Evolutionary conservation across 352 stramenopile species (phyloP).

Genomic region (Globisporangium rhizosaccharum): DNA sequence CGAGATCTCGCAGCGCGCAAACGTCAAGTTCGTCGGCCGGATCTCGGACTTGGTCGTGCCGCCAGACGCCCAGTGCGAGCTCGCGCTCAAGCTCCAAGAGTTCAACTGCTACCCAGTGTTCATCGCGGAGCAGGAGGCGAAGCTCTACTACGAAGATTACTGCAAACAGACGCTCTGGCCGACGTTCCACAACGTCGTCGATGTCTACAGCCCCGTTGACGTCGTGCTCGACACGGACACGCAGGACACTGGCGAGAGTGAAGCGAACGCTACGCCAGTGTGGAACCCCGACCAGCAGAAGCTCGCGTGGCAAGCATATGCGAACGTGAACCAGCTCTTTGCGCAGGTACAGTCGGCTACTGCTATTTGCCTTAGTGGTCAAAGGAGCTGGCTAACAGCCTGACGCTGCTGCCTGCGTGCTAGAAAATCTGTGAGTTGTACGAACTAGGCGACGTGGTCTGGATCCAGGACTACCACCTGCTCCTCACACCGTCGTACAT

Average conservation of each 20-base stretch:
- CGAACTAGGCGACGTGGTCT: conserved; percentile 87
- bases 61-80: conserved; percentile 39
- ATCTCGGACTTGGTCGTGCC: conserved; percentile 50
- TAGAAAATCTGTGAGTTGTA: conserved; percentile 74
- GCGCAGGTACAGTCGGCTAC: conserved; percentile 36
- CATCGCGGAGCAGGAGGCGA: conserved; percentile 40
- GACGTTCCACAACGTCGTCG: conserved; percentile 95
- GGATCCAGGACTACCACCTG: conserved; percentile 98
- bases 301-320: conserved; percentile 90
- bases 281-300: conserved; percentile 70
- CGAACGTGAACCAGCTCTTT: conserved; percentile 94
- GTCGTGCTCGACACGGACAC: conserved; percentile 40
- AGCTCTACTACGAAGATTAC: conserved; percentile 89
- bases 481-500: conserved; percentile 96
- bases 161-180: conserved; percentile 97
- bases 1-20: conserved; percentile 55
- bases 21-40: conserved; percentile 72
- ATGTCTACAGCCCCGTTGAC: conserved; percentile 79
- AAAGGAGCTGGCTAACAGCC: too few species aligned
- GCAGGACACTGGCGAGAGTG: conserved; percentile 6
- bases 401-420: background rate
- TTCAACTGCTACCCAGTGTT: conserved; percentile 74
- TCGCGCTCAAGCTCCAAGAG: conserved; percentile 38
- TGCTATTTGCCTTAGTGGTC: too few species aligned
- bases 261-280: conserved; percentile 23